Evolutionary conservation across 306 rosid species (phyloP), one percentile per base, ranked within the genome.

Genomic region (Vigna nakashimae): DNA sequence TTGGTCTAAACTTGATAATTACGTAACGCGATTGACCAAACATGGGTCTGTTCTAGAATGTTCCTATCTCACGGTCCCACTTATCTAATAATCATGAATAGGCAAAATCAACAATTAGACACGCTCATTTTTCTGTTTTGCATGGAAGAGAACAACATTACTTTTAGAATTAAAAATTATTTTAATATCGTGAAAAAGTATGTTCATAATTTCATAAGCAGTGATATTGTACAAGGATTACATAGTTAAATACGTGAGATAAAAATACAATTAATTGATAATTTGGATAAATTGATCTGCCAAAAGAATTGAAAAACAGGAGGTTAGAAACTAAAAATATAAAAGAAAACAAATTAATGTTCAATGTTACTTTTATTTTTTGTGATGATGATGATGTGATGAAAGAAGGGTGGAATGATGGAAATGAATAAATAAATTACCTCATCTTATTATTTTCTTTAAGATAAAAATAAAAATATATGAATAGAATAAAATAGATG

Each of bases 31-130:
- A 62, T 62, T 17, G 69, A 36, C 28, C 15, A 34, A 38, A 45
- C 42, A 0, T 0, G 17, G 40, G 57, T 22, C 46, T 46, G 42
- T 68, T 68, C 73, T 46, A 16, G 73, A 68, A 68, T 46, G 24
- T 68, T 68, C 73, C 0, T 11, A 0, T 3, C 7, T 5, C 2
- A 4, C 6, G 34, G 56, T 14, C 22, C 56, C 55, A 43, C 38
- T 13, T 13, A 45, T 45, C 45, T 6, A 67, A 45, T 67, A 24
- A 45, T 46, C 73, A 14, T 46, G 73, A 68, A 24, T 43, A 43
- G 36, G 42, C 7, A 68, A 68, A 68, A 68, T 22, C 38, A 43
- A 66, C 43, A 66, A 43, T 38, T 64, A 64, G 50, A 26, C 69
- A 64, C 9, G 30, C 28, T n/a, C 16, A 63, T 8, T 7, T 30